Conservation (phyloP, 352 stramenopile genomes). For the Thraustochytrium aureum region DNA sequence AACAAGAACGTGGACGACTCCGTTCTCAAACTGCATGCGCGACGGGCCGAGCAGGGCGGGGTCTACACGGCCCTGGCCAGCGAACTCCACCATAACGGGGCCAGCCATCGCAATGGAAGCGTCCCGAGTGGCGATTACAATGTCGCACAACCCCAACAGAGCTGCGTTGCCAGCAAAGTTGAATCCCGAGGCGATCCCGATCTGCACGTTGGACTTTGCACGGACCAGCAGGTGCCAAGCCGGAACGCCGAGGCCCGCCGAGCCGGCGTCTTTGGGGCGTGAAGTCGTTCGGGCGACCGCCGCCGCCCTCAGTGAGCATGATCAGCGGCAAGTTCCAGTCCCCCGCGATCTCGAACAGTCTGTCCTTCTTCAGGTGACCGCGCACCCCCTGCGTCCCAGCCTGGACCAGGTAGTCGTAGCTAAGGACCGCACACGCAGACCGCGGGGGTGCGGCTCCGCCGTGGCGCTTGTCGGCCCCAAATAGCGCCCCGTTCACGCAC, state of each 20-base stretch:
- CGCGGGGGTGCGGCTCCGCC: background rate
- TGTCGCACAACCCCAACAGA: constrained; percentile 55
- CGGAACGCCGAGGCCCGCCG: constrained; percentile 45
- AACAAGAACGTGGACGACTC: constrained; percentile 54
- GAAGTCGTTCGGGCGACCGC: constrained; percentile 53
- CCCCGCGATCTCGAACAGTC: constrained; percentile 52
- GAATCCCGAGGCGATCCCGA: constrained; percentile 54
- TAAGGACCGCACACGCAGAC: constrained; percentile 32
- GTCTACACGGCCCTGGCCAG: constrained; percentile 39
- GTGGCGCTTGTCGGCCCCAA: background rate
- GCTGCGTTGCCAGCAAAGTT: constrained; percentile 57
- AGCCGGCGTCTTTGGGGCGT: constrained; percentile 1
- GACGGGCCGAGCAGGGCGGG: constrained; percentile 45
- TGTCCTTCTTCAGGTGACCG: constrained; percentile 56
- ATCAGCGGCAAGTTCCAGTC: constrained; percentile 51
- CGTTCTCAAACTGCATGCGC: constrained; percentile 31
- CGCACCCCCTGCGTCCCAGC: constrained; percentile 55
- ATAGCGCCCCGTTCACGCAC: constrained; percentile 51
- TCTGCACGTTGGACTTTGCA: constrained; percentile 21
- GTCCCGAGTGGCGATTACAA: constrained; percentile 56
- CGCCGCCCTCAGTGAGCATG: constrained; percentile 54
- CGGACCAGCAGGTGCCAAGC: constrained; percentile 36
- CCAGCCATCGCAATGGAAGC: constrained; percentile 56
- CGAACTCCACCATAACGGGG: constrained; percentile 56
- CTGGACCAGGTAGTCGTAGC: constrained; percentile 55